These are phyloP conservation scores for Tuber aestivum DNA, from an alignment of 495 filamentous ascomycete species.

Conservation along the genomic window DNA sequence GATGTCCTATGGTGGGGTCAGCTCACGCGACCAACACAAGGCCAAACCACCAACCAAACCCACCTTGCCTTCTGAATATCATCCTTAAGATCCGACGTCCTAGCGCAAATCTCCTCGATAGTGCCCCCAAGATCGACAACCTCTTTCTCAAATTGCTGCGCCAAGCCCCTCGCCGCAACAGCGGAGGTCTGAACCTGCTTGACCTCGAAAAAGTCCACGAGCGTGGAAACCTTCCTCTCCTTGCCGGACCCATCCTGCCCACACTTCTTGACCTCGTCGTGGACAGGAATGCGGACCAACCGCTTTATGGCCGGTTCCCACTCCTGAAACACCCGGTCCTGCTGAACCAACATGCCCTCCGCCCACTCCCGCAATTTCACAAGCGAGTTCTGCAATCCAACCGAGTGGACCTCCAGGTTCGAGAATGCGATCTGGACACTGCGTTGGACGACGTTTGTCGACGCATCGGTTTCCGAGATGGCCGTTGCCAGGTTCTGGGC, in stretches of 20 bases:
- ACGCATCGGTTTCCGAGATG: slow-evolving; percentile 52
- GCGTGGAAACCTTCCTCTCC: slow-evolving; percentile 44
- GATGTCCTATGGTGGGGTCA: background rate
- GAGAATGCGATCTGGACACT: slow-evolving; percentile 60
- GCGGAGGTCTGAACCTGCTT: slow-evolving; percentile 55
- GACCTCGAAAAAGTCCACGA: slow-evolving; percentile 59
- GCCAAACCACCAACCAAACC: background rate
- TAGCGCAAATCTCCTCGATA: slow-evolving; percentile 51
- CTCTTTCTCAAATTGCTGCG: slow-evolving; percentile 52
- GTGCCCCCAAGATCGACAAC: slow-evolving; percentile 51
- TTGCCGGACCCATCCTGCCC: slow-evolving; percentile 47
- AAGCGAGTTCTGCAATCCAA: slow-evolving; percentile 55
- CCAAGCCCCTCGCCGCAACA: slow-evolving; percentile 46
- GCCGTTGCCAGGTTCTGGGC: slow-evolving; percentile 28
- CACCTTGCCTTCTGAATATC: slow-evolving; percentile 44
- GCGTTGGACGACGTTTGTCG: slow-evolving; percentile 55
- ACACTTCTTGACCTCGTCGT: slow-evolving; percentile 51
- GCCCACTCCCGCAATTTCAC: slow-evolving; percentile 58
- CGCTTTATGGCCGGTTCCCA: slow-evolving; percentile 55
- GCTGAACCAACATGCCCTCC: slow-evolving; percentile 55
- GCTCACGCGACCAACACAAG: background rate
- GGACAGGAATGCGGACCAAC: slow-evolving; percentile 55
- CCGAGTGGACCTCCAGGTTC: slow-evolving; percentile 63
- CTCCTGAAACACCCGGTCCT: slow-evolving; percentile 51
- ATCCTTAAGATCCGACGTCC: slow-evolving; percentile 52